A percentile compares a stretch with the other conserved stretches of the same genome.
These are phyloP conservation scores for Przewalskia tangutica DNA, from an alignment of 257 asterid species.

Conservation along the genomic window DNA sequence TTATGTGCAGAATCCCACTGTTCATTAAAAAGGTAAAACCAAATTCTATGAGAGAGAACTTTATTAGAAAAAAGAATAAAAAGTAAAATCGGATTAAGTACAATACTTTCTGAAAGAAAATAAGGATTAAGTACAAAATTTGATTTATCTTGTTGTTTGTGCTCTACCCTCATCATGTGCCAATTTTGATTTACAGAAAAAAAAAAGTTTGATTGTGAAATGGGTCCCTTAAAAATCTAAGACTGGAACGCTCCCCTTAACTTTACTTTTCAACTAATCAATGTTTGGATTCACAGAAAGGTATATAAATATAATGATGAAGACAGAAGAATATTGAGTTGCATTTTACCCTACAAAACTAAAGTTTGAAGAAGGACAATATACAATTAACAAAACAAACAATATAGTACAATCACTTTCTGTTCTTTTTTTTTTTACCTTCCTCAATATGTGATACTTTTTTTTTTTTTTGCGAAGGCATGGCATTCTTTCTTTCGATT, in stretches of 20 bases:
- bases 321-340: constrained; percentile 17
- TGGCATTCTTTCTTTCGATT: no score
- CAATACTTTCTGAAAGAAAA: neutral
- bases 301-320: constrained; percentile 26
- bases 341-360: constrained; percentile 33
- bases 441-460: neutral
- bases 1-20: neutral
- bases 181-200: constrained; percentile 11
- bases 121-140: constrained; percentile 14
- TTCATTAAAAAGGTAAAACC: neutral
- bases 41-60: constrained; percentile 2
- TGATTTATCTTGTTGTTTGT: constrained; percentile 46
- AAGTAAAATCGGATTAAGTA: constrained; percentile 13
- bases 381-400: neutral
- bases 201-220: neutral
- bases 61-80: constrained; percentile 10
- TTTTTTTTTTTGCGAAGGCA: no score
- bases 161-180: constrained; percentile 26
- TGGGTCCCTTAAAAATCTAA: constrained; percentile 1
- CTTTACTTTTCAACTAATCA: constrained; percentile 12
- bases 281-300: constrained; percentile 27
- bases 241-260: constrained; percentile 34
- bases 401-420: neutral
- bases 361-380: neutral
- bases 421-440: neutral